Base-by-base conservation (phyloP, 192 early-diverging fungal species). In the Endogone sp. region DNA sequence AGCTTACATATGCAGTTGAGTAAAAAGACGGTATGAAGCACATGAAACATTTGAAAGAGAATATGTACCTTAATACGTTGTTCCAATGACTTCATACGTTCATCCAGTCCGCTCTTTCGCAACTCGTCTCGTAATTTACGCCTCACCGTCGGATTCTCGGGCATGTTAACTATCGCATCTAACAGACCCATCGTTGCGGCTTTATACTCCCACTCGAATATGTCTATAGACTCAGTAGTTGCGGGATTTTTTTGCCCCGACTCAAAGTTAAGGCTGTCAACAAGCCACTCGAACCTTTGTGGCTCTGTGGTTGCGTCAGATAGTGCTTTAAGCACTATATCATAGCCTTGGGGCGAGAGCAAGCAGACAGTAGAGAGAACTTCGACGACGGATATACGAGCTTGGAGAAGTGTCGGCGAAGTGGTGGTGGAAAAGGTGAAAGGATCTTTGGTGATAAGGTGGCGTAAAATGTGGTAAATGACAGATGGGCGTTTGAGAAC, bases 251-350 rank as follows among this genome's bases (percentile, higher is more conserved):
- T 21, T 23, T 49, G 16, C 72, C 70, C 25, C 22, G 28, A 22
- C 73, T 71, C 21, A 57, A 58, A 21, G 21, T 62, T 75, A 27
- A 85, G 32, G 6, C 67, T 75, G 26, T 78, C 72, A 16, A 86
- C 72, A 0, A 86, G 68, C 25, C 81, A 76, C 57, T 84, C 81
- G 70, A 86, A 86, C 37, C 85, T 71, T 29, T 86, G n/a, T n/a
- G n/a, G n/a, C 85, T 3, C 81, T 80, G 27, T 74, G 75, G 16
- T 82, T 74, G 20, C 83, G 80, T 2, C 83, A n/a, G n/a, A 84
- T 10, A 86, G 67, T n/a, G 76, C 65, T 29, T 76, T 69, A 22
- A 86, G 27, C 2, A 83, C 76, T 1, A 76, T 58, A 13, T 69
- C 67, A 73, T 86, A 79, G 2, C 79, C 79, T 24, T 71, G 62